phyloP scores from a whole-genome alignment of 371 early-diverging fungal genomes.

The Lichtheimia hyalospora region DNA sequence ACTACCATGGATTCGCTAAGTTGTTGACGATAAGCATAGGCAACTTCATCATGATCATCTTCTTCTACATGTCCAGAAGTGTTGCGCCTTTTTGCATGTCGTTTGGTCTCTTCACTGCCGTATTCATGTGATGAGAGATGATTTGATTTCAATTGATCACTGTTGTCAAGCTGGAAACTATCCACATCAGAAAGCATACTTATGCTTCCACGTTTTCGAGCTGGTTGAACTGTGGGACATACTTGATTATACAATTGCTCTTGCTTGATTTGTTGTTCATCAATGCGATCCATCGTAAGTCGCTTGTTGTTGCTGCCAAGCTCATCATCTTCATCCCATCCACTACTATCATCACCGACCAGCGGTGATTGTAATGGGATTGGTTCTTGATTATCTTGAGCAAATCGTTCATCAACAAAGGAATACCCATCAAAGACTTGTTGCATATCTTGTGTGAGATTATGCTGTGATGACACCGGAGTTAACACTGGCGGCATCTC shows the following conservation, averaged over 20 bases:
- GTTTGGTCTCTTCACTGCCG: conserved; percentile 18
- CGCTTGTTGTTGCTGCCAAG: background rate
- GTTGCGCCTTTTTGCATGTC: conserved; percentile 37
- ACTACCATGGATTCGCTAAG: conserved; percentile 15
- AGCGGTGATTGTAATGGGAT: conserved; percentile 3
- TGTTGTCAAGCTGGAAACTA: conserved; percentile 26
- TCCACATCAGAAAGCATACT: conserved; percentile 47
- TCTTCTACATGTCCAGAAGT: conserved; percentile 21
- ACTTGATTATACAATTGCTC: conserved; percentile 13
- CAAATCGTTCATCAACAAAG: conserved; percentile 33
- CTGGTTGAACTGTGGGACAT: conserved; percentile 13
- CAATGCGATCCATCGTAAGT: conserved; percentile 18
- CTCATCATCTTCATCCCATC: conserved; percentile 3
- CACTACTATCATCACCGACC: conserved; percentile 5
- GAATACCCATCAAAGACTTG: conserved; percentile 62
- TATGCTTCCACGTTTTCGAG: conserved; percentile 44
- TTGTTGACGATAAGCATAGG: conserved; percentile 29
- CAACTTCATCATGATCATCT: conserved; percentile 13
- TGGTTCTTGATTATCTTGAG: conserved; percentile 12
- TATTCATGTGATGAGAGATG: background rate
- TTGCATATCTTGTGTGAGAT: conserved; percentile 49
- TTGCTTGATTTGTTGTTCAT: conserved; percentile 15
- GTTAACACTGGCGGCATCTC: conserved; percentile 57
- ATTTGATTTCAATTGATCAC: background rate
- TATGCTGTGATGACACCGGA: conserved; percentile 39